Conservation (phyloP, 1,284 basidiomycete species). For the Ustilago vetiveriae region DNA sequence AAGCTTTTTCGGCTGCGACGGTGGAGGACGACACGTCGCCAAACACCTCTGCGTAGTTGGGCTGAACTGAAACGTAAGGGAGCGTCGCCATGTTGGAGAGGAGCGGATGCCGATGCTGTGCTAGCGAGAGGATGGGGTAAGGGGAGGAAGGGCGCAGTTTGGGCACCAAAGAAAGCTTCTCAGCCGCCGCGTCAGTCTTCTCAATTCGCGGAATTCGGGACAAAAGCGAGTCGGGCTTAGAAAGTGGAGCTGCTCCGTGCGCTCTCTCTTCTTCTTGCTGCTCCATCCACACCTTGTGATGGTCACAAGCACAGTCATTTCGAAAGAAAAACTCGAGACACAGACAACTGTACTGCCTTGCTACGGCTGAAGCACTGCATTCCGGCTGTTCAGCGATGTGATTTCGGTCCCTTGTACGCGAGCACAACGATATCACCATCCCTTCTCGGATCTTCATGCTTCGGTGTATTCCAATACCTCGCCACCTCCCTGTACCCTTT, state of each 20-base stretch:
- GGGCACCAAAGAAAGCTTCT: background rate
- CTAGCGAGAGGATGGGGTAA: background rate
- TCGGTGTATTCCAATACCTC: constrained; percentile 74
- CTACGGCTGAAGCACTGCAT: no score
- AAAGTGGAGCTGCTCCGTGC: constrained; percentile 17
- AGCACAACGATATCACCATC: constrained; percentile 79
- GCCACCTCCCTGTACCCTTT: constrained; percentile 78
- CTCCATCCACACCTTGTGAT: no score
- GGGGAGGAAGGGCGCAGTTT: background rate
- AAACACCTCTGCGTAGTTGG: constrained; percentile 73
- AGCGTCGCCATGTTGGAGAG: constrained; percentile 48
- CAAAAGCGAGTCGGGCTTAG: background rate
- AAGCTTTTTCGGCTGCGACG: constrained; percentile 74
- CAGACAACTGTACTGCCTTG: no score
- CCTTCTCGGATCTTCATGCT: constrained; percentile 83
- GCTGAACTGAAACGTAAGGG: constrained; percentile 73
- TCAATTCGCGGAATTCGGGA: constrained; percentile 4
- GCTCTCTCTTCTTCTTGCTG: background rate
- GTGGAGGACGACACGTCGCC: constrained; percentile 73
- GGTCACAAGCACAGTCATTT: no score
- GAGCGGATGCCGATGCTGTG: no score
- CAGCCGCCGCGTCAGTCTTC: constrained; percentile 6
- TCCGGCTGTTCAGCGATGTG: background rate
- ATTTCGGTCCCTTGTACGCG: constrained; percentile 64
- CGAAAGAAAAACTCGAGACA: no score